Evolutionary conservation across 768 basidiomycete species (phyloP), one percentile per base, ranked within the genome.

Genomic region (Collybiopsis confluens): DNA sequence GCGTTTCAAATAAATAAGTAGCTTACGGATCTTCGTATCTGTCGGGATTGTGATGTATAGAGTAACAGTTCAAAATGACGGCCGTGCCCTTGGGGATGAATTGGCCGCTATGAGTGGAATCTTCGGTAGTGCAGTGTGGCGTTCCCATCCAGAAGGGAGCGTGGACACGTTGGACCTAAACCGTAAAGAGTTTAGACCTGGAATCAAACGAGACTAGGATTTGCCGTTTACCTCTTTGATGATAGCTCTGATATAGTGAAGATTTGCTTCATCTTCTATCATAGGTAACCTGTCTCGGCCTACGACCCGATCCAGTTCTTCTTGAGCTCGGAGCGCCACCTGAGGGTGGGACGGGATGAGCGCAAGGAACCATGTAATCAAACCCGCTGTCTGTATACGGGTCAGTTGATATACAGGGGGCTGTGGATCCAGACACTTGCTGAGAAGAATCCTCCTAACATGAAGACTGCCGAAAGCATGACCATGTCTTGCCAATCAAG

Each of bases 371-470:
- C 70, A 71, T 50, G 63, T 59, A 23, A 69, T 65, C 35, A 70
- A 61, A 6, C 65, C 62, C 3, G 69, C 56, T 7, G 68, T 71
- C 70, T 70, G n/a, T n/a, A n/a, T n/a, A n/a, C n/a, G n/a, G n/a
- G n/a, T n/a, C n/a, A 37, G n/a, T n/a, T 10, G 10, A 10, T n/a
- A 37, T 37, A 10, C 36, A 10, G n/a, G n/a, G 36, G 10, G n/a
- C n/a, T 37, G 36, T 37, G n/a, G 10, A 10, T 10, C n/a, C 36
- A 37, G 36, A 52, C 16, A 56, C 66, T 13, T 38, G 66, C 66
- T 49, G 68, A 64, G 28, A 67, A 61, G 2, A 69, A 64, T 23
- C 68, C 68, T 1, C 68, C 68, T 16, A 67, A 55, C 2, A 60
- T 62, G 47, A 70, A 69, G 1, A 59, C 69, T 2, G 61, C 57